Percentiles rank a stretch among this genome's conserved stretches.
These are phyloP conservation scores for Neopestalotiopsis rosae DNA, from an alignment of 2,329 filamentous ascomycete genomes.

Conservation along the genomic window DNA sequence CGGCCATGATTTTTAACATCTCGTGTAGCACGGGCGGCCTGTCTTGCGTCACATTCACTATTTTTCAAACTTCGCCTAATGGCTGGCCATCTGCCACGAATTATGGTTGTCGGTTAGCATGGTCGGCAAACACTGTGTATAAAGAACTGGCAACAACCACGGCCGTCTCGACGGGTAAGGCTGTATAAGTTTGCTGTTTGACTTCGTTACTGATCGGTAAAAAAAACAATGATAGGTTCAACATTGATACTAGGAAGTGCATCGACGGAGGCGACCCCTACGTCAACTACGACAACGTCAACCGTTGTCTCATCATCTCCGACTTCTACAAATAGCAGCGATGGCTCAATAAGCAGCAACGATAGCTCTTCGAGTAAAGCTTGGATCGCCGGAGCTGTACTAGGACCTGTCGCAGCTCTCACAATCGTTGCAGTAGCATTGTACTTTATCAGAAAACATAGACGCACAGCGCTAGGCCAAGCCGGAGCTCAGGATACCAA, in stretches of 20 bases:
- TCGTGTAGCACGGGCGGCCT: neutral
- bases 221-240: neutral
- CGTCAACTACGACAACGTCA: neutral
- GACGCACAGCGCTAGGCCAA: neutral
- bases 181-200: neutral
- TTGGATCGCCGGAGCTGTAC: neutral
- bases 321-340: neutral
- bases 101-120: neutral
- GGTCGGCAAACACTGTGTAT: constrained; percentile 3
- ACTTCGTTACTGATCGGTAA: neutral
- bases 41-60: neutral
- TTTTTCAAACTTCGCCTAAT: neutral
- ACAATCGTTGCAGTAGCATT: neutral
- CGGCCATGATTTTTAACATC: neutral
- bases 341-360: neutral
- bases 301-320: neutral
- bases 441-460: neutral
- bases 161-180: neutral
- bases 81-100: neutral
- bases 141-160: neutral
- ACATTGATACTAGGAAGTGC: neutral
- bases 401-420: neutral
- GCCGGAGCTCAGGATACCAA: neutral
- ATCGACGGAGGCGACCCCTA: neutral
- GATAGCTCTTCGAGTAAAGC: neutral